phyloP scores from a whole-genome alignment of 192 early-diverging fungal genomes.

The Podila verticillata region DNA sequence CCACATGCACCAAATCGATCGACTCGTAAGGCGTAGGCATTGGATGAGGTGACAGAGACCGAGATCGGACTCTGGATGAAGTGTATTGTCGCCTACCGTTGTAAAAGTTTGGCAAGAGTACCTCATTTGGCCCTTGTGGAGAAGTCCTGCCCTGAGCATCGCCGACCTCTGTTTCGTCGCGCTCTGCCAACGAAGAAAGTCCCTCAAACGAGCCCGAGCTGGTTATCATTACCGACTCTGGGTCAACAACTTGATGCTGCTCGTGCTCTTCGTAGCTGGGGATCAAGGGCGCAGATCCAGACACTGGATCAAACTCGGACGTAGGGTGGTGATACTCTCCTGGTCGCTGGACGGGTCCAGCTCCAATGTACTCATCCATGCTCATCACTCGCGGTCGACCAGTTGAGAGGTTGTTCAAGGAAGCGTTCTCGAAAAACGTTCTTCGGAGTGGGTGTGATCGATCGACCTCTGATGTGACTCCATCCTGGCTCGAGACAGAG shows the following conservation, averaged over 20 bases:
- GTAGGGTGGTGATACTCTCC: background rate
- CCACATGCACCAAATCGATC: background rate
- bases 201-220: background rate
- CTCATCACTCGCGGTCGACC: constrained; percentile 24
- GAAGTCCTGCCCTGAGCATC: background rate
- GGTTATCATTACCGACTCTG: constrained; percentile 22
- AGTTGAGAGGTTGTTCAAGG: constrained; percentile 18
- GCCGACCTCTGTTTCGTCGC: constrained; percentile 3
- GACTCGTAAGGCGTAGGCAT: background rate
- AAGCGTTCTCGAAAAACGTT: constrained; percentile 25
- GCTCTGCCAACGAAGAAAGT: constrained; percentile 18
- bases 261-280: constrained; percentile 42
- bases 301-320: constrained; percentile 1
- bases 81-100: background rate
- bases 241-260: constrained; percentile 23
- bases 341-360: constrained; percentile 5
- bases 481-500: constrained; percentile 27
- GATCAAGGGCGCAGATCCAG: constrained; percentile 30
- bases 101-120: background rate
- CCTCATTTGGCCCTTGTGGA: background rate
- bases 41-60: constrained; percentile 18
- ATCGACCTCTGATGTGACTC: background rate
- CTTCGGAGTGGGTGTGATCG: constrained; percentile 11
- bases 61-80: constrained; percentile 5
- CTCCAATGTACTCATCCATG: constrained; percentile 40